Percentiles rank a stretch among this genome's conserved stretches.
Evolutionary conservation across 441 rosid species (phyloP).

Genomic region (Omphalea diandra): DNA sequence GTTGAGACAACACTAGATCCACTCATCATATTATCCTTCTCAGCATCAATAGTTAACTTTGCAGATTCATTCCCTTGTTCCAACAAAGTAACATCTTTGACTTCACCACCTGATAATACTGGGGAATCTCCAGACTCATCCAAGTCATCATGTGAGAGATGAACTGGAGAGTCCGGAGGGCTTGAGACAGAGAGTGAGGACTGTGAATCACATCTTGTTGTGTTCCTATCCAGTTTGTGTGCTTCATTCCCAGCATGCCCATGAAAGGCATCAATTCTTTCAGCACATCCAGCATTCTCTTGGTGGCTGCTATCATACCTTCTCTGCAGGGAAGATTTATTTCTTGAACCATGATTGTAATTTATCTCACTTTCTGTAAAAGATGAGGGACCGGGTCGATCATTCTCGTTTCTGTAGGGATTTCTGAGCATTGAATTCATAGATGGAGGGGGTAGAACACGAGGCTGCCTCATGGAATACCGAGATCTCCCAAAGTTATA

Average conservation of each 20-base stretch:
- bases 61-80: conserved; percentile 40
- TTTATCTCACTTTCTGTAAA: conserved; percentile 45
- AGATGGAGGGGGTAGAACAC: conserved; percentile 87
- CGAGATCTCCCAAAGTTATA: conserved; percentile 76
- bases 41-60: conserved; percentile 40
- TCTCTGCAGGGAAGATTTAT: conserved; percentile 45
- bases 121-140: conserved; percentile 79
- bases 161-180: conserved; percentile 89
- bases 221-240: conserved; percentile 43
- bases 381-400: conserved; percentile 54
- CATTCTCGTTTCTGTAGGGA: conserved; percentile 50
- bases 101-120: conserved; percentile 41
- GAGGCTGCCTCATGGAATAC: conserved; percentile 86
- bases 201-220: conserved; percentile 80
- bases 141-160: conserved; percentile 93
- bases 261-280: conserved; percentile 33
- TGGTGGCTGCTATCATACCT: conserved; percentile 47
- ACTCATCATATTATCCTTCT: conserved; percentile 45
- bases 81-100: conserved; percentile 38
- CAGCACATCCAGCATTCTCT: conserved; percentile 41
- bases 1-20: conserved; percentile 52
- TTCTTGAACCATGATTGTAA: conserved; percentile 43
- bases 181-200: conserved; percentile 93
- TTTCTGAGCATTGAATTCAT: conserved; percentile 57
- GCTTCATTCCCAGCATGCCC: conserved; percentile 40